Conservation (phyloP, 768 basidiomycete species). For the Suillus luteus region DNA sequence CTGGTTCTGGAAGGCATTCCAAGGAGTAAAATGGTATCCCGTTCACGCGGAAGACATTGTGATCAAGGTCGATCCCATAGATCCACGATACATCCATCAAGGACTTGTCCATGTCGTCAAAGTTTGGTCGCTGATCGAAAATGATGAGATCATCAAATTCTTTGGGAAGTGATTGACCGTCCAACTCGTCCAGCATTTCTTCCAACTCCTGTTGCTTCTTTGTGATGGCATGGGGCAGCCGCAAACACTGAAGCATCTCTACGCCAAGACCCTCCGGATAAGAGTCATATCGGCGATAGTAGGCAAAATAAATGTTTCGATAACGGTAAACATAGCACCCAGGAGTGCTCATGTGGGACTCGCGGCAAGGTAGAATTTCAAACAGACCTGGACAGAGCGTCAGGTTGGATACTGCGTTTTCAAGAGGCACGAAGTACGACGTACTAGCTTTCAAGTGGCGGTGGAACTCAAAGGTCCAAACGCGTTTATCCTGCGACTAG, state of each 20-base stretch:
- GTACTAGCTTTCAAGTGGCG: not conserved
- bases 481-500: no score
- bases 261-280: not conserved
- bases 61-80: not conserved
- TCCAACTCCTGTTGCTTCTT: not conserved
- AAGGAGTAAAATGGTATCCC: not conserved
- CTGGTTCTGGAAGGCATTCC: not conserved
- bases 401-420: not conserved
- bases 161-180: not conserved
- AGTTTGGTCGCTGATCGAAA: not conserved
- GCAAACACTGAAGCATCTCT: not conserved
- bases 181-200: not conserved
- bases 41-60: not conserved
- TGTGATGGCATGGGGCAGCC: not conserved
- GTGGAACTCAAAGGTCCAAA: not conserved
- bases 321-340: not conserved
- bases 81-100: not conserved
- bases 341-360: not conserved
- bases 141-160: not conserved
- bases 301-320: not conserved
- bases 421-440: not conserved
- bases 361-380: no score
- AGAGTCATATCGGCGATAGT: not conserved
- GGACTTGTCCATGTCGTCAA: no score
- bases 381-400: not conserved